A percentile compares a stretch with the other conserved stretches of the same genome.
phyloP scores from a whole-genome alignment of 495 filamentous ascomycete species.

The Xylaria bambusicola region DNA sequence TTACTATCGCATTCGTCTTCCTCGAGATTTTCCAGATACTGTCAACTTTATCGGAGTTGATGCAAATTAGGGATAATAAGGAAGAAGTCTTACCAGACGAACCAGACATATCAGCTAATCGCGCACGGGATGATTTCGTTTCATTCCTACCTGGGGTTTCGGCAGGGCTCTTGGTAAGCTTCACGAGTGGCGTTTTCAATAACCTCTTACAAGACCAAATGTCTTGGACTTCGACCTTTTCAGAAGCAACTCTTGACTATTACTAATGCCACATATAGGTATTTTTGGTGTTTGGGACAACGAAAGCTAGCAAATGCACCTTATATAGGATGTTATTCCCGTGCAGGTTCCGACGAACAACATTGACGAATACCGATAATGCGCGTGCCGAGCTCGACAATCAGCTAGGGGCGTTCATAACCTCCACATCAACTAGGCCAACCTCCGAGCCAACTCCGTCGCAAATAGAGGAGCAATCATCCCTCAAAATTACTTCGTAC shows the following conservation, averaged over 20 bases:
- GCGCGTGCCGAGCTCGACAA: neutral
- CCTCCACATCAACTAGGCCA: neutral
- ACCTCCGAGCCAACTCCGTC: neutral
- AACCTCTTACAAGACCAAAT: neutral
- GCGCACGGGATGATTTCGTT: slow-evolving; percentile 41
- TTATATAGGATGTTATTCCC: slow-evolving; percentile 24
- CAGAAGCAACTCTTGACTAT: neutral
- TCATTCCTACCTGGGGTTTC: slow-evolving; percentile 47
- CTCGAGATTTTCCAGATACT: slow-evolving; percentile 46
- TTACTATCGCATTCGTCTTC: slow-evolving; percentile 48
- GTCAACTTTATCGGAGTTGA: slow-evolving; percentile 43
- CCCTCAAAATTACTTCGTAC: neutral
- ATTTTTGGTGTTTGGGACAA: slow-evolving; percentile 48
- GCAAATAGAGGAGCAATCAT: neutral
- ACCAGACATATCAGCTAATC: slow-evolving; percentile 38
- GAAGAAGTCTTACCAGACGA: slow-evolving; percentile 32
- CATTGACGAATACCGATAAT: neutral
- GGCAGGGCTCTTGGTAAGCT: slow-evolving; percentile 37
- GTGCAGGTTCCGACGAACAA: slow-evolving; percentile 14
- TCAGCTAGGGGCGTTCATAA: neutral
- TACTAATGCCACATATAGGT: slow-evolving; percentile 13
- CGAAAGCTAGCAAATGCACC: slow-evolving; percentile 34
- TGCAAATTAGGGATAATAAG: slow-evolving; percentile 38
- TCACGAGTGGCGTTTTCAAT: neutral
- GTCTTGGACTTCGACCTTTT: neutral